Base-by-base conservation (phyloP, 2,329 filamentous ascomycete species). In the Penicillium frequentans region DNA sequence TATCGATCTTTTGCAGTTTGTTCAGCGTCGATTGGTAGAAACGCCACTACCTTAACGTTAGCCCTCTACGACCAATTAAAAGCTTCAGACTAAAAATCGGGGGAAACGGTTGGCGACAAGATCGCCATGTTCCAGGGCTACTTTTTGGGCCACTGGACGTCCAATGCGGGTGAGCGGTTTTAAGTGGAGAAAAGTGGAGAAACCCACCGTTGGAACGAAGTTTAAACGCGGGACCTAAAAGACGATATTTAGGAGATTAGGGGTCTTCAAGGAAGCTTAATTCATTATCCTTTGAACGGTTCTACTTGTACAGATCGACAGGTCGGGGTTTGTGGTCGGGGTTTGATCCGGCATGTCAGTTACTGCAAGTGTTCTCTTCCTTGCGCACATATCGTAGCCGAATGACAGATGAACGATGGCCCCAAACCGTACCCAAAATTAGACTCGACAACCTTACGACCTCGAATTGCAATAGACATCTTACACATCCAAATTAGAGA, bases 1-100 rank as follows among this genome's bases (percentile, higher is more conserved):
- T 47, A 45, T 63, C 31, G 60, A 63, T 35, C 44, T 63, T 14
- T 24, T 61, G 21, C 54, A 53, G 3, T 63, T 56, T 48, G 24
- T 63, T 9, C 51, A 63, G 47, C 54, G 54, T 13, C 55, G 60
- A 29, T 5, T 54, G 27, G 31, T 21, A 14, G 50, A 53, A 27
- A 47, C 50, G 14, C 26, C 27, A 9, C 21, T 27, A 9, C 50
- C 31, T 13, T 46, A 42, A 53, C 42, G 14, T 16, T 49, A 6
- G 19, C 13, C 13, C 13, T 4, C 7, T 24, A 37, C 13, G 21
- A 1, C 9, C 16, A 47, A 29, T n/a, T 0, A 29, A 24, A 19
- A 46, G 13, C 31, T 33, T 2, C 14, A 7, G 31, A 11, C 31
- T 14, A 33, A 33, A 33, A 16, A 2, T 33, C 31, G 26, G 23